Evolutionary conservation across 1,284 basidiomycete species (phyloP).

Genomic region (Ceratobasidium theobromae): DNA sequence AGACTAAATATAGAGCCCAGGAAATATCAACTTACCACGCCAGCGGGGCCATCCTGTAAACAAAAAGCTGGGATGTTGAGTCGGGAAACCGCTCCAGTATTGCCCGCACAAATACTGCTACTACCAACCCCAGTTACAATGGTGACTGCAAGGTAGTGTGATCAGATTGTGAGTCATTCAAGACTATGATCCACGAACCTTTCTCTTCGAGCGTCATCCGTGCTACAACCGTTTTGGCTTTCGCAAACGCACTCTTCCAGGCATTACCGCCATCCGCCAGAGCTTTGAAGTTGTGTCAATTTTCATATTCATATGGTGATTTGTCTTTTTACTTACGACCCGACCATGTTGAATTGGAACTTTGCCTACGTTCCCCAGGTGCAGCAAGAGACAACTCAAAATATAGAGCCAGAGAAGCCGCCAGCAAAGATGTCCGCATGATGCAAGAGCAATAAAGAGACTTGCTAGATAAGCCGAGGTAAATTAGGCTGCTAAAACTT

Average conservation of each 20-base stretch:
- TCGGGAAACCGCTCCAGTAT: conserved; percentile 41
- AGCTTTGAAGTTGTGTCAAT: not conserved
- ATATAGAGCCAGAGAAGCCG: not conserved
- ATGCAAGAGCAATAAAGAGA: not conserved
- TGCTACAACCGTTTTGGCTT: conserved; percentile 14
- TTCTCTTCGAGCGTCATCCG: conserved; percentile 30
- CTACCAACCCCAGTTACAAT: conserved; percentile 17
- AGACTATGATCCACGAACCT: not conserved
- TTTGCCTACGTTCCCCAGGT: not conserved
- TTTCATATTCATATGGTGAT: not conserved
- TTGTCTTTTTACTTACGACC: not conserved
- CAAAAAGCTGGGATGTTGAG: conserved; percentile 63
- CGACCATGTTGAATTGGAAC: not conserved
- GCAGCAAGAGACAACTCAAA: not conserved
- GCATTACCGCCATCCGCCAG: conserved; percentile 16
- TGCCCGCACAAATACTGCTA: conserved; percentile 38
- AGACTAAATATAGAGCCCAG: conserved; percentile 37
- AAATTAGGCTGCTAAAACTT: not conserved
- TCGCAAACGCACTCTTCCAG: conserved; percentile 18
- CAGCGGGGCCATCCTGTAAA: conserved; percentile 58
- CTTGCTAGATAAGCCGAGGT: too few relatives aligned
- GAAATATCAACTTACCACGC: conserved; percentile 43
- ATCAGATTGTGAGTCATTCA: not conserved
- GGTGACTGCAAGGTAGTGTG: not conserved
- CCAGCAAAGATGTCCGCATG: not conserved